A percentile compares a stretch with the other conserved stretches of the same genome.
phyloP scores from a whole-genome alignment of 108 stramenopile genomes.

The Cyclotella cryptica region DNA sequence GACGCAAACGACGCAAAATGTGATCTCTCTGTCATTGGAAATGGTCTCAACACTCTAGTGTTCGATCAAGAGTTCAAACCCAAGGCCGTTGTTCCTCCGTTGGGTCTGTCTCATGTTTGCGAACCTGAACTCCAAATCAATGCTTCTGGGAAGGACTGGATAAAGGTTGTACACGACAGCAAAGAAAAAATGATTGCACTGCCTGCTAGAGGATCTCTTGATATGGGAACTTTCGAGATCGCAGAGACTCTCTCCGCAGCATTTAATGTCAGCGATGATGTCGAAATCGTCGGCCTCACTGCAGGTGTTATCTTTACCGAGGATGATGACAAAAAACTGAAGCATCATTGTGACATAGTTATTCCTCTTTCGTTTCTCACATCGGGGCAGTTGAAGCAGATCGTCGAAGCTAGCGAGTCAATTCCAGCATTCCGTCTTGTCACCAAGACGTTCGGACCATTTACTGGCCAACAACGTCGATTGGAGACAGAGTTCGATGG shows the following conservation, averaged over 20 bases:
- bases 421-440: conserved; percentile 41
- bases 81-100: neutral
- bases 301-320: conserved; percentile 9
- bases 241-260: conserved; percentile 38
- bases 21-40: conserved; percentile 20
- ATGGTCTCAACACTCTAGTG: conserved; percentile 16
- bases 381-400: conserved; percentile 30
- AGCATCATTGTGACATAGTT: conserved; percentile 38
- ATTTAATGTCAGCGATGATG: conserved; percentile 27
- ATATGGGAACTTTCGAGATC: conserved; percentile 20
- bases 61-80: neutral
- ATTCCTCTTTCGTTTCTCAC: conserved; percentile 35
- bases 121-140: conserved; percentile 14
- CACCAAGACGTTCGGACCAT: conserved; percentile 18
- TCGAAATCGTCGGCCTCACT: conserved; percentile 42
- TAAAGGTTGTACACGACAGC: conserved; percentile 36
- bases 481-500: conserved; percentile 6
- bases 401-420: conserved; percentile 14
- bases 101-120: neutral
- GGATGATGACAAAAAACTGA: conserved; percentile 19
- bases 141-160: conserved; percentile 21
- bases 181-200: conserved; percentile 37
- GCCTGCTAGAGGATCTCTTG: conserved; percentile 13
- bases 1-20: neutral
- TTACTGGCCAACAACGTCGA: neutral